phyloP scores from a whole-genome alignment of 2,329 filamentous ascomycete species.

The Verticillium isaacii region DNA sequence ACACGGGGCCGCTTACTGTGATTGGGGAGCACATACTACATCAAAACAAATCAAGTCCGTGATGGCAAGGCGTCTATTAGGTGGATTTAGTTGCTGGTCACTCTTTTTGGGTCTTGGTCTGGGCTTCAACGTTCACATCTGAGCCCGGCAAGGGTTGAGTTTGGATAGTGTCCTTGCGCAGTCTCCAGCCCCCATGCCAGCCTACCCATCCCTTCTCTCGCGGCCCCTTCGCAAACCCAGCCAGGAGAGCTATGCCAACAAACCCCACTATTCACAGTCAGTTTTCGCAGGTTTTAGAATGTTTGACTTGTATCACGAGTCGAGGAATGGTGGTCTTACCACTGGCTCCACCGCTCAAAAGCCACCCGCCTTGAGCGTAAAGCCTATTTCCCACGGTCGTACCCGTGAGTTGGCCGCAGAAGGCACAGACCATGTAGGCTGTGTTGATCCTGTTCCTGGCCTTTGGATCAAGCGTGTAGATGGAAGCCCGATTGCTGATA shows the following conservation, averaged over 20 bases:
- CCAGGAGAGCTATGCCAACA: conserved; percentile 10
- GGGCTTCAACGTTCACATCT: neutral
- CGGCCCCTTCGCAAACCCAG: conserved; percentile 9
- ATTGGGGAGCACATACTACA: no score
- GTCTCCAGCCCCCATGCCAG: conserved; percentile 9
- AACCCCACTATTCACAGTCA: conserved; percentile 7
- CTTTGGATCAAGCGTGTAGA: conserved; percentile 67
- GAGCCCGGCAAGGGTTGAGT: neutral
- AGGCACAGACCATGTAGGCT: conserved; percentile 73
- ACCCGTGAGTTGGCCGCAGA: conserved; percentile 71
- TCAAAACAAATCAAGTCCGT: no score
- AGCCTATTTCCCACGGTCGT: conserved; percentile 53
- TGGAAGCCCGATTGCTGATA: conserved; percentile 66
- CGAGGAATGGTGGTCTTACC: conserved; percentile 2
- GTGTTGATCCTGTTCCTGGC: conserved; percentile 75
- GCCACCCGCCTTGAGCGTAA: conserved; percentile 48
- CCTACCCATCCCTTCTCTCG: conserved; percentile 11
- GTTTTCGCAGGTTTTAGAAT: fast-evolving
- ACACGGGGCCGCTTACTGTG: no score
- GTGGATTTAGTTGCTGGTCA: no score
- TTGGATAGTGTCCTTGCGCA: conserved; percentile 4
- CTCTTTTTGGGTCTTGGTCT: neutral
- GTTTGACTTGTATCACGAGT: no score
- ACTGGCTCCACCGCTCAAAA: conserved; percentile 37
- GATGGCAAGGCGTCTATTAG: no score